Evolutionary conservation across 768 basidiomycete genomes (phyloP).

Genomic region (Mycena albidolilacea): DNA sequence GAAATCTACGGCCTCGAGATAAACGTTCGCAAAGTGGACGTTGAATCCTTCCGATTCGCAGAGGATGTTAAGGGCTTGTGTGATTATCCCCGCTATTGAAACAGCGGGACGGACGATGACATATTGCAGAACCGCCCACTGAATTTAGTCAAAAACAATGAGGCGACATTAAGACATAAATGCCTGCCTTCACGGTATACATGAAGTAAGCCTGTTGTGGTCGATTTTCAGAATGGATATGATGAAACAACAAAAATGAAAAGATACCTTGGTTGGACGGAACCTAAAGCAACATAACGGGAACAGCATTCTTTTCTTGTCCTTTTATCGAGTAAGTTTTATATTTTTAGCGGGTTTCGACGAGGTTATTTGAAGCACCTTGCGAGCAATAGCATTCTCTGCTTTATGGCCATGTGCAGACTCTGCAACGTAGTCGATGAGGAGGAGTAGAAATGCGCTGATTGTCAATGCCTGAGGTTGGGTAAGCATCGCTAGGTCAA

Average conservation of each 20-base stretch:
- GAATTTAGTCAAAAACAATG: constrained; percentile 18
- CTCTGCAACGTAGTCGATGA: constrained; percentile 88
- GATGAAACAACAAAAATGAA: constrained; percentile 3
- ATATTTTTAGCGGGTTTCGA: too few species aligned
- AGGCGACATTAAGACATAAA: not conserved
- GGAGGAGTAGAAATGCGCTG: constrained; percentile 57
- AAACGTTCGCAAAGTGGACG: constrained; percentile 74
- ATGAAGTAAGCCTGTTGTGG: constrained; percentile 83
- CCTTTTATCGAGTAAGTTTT: too few species aligned
- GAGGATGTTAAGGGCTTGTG: constrained; percentile 76
- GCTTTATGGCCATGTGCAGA: constrained; percentile 75
- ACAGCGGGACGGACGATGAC: constrained; percentile 77
- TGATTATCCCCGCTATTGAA: constrained; percentile 86
- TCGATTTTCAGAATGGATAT: not conserved
- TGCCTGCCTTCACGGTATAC: constrained; percentile 83
- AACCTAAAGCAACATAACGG: constrained; percentile 89
- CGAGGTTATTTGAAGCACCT: constrained; percentile 46
- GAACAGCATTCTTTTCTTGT: constrained; percentile 76
- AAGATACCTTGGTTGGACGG: constrained; percentile 79
- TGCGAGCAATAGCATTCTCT: constrained; percentile 78
- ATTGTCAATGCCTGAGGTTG: not conserved
- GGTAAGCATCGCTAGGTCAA: not conserved
- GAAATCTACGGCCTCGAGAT: constrained; percentile 82
- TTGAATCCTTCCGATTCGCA: constrained; percentile 77
- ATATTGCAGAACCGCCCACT: constrained; percentile 95